Percentiles rank a stretch among this genome's conserved stretches.
phyloP scores from a whole-genome alignment of 73 alveolate genomes.

The Paramecium bursaria region DNA sequence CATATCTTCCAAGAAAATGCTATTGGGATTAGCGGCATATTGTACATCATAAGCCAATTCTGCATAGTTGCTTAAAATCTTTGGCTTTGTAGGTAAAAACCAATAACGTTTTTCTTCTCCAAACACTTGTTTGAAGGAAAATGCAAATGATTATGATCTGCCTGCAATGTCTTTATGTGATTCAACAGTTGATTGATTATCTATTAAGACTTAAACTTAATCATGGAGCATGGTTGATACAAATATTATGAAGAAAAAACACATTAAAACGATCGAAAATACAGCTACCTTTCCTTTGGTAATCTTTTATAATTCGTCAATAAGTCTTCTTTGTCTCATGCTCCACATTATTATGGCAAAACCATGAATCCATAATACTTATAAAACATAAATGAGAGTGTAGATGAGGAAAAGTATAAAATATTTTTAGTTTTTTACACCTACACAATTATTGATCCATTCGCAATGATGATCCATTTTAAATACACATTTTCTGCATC shows the following conservation, averaged over 20 bases:
- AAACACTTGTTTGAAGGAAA: too few species aligned
- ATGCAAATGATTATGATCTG: background rate
- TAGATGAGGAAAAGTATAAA: conserved; percentile 80
- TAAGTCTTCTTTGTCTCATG: background rate
- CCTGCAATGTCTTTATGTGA: background rate
- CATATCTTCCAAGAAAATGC: background rate
- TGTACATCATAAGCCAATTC: background rate
- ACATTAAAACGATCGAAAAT: background rate
- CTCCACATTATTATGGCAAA: background rate
- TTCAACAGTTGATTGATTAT: background rate
- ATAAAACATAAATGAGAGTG: conserved; percentile 26
- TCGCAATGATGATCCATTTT: conserved; percentile 94
- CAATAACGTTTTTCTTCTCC: background rate
- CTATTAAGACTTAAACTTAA: background rate
- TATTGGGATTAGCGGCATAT: background rate
- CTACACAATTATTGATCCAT: conserved; percentile 89
- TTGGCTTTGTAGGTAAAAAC: background rate
- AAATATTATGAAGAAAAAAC: conserved; percentile 12
- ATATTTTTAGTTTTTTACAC: conserved; percentile 83
- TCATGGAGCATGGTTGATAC: background rate
- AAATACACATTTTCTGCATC: conserved; percentile 82
- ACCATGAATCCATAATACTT: background rate
- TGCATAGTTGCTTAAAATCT: background rate
- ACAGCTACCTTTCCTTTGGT: background rate
- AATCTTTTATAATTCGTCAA: background rate